phyloP scores from a whole-genome alignment of 2,329 filamentous ascomycete species.

The Pestalotiopsis sp. region DNA sequence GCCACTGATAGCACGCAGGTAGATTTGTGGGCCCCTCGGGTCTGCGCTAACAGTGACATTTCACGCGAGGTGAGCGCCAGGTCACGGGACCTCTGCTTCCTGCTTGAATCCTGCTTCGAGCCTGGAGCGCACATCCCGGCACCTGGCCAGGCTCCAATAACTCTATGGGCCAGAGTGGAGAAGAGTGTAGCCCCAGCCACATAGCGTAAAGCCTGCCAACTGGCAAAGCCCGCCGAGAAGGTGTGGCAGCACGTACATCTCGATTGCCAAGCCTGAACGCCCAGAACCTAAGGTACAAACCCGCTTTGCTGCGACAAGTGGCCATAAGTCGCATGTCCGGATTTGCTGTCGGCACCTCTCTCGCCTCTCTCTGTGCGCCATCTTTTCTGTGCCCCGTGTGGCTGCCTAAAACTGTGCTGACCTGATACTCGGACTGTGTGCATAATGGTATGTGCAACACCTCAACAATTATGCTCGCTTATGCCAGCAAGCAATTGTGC shows the following conservation, averaged over 20 bases:
- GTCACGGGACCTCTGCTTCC: slow-evolving; percentile 10
- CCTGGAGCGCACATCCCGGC: background rate
- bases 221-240: background rate
- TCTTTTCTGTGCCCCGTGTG: background rate
- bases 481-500: background rate
- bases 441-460: background rate
- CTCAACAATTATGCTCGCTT: background rate
- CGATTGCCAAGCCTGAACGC: slow-evolving; percentile 4
- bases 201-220: background rate
- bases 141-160: background rate
- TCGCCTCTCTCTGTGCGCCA: background rate
- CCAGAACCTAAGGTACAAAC: slow-evolving; percentile 5
- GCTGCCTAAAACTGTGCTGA: slow-evolving; percentile 11
- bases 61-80: slow-evolving; percentile 15
- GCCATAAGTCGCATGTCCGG: slow-evolving; percentile 10
- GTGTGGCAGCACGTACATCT: background rate
- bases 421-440: background rate
- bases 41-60: background rate
- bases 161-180: background rate
- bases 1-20: background rate
- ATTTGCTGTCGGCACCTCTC: background rate
- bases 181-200: background rate
- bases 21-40: background rate
- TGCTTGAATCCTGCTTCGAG: background rate
- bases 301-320: slow-evolving; percentile 5